Evolutionary conservation across 2,329 filamentous ascomycete species (phyloP).

Genomic region (Ophiocordyceps camponoti-rufipedis): DNA sequence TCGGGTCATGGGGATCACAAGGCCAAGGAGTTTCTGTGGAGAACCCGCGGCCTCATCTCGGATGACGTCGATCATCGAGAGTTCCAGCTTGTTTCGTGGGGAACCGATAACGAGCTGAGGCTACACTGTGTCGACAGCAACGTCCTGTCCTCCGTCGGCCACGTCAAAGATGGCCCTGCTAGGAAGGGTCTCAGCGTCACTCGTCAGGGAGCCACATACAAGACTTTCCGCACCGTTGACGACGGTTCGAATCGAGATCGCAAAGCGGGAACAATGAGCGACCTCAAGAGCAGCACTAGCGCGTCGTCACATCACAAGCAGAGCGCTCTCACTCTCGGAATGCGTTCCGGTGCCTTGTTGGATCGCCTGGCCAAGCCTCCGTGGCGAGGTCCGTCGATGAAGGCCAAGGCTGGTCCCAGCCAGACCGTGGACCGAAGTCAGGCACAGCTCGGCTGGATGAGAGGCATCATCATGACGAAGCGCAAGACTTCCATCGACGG

Average conservation of each 20-base stretch:
- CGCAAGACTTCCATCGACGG: slow-evolving; percentile 24
- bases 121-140: slow-evolving; percentile 55
- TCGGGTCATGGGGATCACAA: slow-evolving; percentile 45
- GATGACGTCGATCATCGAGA: slow-evolving; percentile 67
- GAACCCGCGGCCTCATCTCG: slow-evolving; percentile 50
- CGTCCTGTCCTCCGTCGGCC: slow-evolving; percentile 50
- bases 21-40: slow-evolving; percentile 86
- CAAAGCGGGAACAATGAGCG: slow-evolving; percentile 42
- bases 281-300: slow-evolving; percentile 29
- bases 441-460: slow-evolving; percentile 51
- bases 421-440: slow-evolving; percentile 27
- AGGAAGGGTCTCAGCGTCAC: slow-evolving; percentile 53
- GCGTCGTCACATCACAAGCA: slow-evolving; percentile 21
- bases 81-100: slow-evolving; percentile 88
- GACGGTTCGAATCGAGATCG: slow-evolving; percentile 38
- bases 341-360: slow-evolving; percentile 16
- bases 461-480: slow-evolving; percentile 46
- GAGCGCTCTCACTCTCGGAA: slow-evolving; percentile 23
- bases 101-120: slow-evolving; percentile 65
- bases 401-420: slow-evolving; percentile 25
- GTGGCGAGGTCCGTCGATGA: slow-evolving; percentile 42
- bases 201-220: slow-evolving; percentile 69
- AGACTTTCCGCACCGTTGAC: slow-evolving; percentile 63
- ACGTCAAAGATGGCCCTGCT: slow-evolving; percentile 48
- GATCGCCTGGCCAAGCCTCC: slow-evolving; percentile 16